Evolutionary conservation across 306 rosid species (phyloP).

Genomic region (Psophocarpus tetragonolobus): DNA sequence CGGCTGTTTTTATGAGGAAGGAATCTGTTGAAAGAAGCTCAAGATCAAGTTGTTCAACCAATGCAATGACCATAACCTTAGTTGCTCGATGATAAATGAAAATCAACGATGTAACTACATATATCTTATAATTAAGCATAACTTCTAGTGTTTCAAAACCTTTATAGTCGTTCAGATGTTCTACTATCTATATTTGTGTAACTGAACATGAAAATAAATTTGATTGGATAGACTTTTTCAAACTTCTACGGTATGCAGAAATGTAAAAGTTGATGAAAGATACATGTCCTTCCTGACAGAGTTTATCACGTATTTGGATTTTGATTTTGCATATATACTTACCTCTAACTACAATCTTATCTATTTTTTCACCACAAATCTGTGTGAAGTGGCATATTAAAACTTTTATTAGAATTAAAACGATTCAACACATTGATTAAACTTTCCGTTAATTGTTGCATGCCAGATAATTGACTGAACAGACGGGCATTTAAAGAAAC

Average conservation of each 20-base stretch:
- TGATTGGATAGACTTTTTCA: not conserved
- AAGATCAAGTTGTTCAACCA: not conserved
- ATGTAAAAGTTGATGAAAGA: not conserved
- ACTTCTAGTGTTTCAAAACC: not conserved
- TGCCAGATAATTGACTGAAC: too few species aligned
- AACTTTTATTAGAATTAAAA: too few species aligned
- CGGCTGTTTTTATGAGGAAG: constrained; percentile 10
- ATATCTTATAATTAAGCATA: not conserved
- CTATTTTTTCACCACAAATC: too few species aligned
- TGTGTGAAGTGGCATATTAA: too few species aligned
- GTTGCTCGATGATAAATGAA: not conserved
- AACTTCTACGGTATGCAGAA: not conserved
- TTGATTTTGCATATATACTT: too few species aligned
- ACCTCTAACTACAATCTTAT: too few species aligned
- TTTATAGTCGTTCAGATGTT: not conserved
- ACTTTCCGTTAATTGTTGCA: too few species aligned
- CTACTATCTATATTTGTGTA: not conserved
- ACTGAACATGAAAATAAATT: not conserved
- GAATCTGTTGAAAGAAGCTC: not conserved
- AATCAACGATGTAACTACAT: not conserved
- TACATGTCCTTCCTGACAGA: not conserved
- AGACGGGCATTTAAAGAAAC: too few species aligned
- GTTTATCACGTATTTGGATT: too few species aligned
- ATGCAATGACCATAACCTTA: not conserved
- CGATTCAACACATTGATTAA: too few species aligned